phyloP scores from a whole-genome alignment of 2,329 filamentous ascomycete genomes.

The Alternaria dauci region DNA sequence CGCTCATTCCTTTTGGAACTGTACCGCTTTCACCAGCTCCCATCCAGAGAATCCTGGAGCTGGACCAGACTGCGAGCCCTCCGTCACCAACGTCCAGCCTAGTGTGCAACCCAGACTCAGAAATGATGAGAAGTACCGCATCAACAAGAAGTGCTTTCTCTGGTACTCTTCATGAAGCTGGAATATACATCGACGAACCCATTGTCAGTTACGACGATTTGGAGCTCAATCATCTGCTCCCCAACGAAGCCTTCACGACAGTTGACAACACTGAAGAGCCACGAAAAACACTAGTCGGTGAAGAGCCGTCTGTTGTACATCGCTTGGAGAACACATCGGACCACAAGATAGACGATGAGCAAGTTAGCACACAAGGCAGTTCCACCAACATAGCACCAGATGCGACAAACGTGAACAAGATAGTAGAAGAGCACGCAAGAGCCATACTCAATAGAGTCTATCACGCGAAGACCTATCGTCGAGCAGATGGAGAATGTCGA shows the following conservation, averaged over 20 bases:
- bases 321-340: not conserved
- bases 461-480: conserved; percentile 1
- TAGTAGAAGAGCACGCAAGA: not conserved
- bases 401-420: not conserved
- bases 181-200: not conserved
- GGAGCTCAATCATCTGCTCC: not conserved
- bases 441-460: not conserved
- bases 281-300: not conserved
- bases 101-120: not conserved
- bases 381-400: not conserved
- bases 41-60: conserved; percentile 31
- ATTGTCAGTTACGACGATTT: not conserved
- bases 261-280: not conserved
- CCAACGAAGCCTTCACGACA: not conserved
- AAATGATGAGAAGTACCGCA: conserved; percentile 29
- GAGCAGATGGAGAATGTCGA: conserved; percentile 5
- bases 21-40: conserved; percentile 41
- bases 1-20: conserved; percentile 32
- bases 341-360: not conserved
- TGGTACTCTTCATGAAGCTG: conserved; percentile 14
- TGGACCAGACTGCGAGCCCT: conserved; percentile 19
- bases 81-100: conserved; percentile 10
- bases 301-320: not conserved
- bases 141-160: conserved; percentile 36
- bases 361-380: not conserved